Evolutionary conservation across 176 grass and related monocot genomes (phyloP), one percentile per base, ranked within the genome.

Genomic region (Pharus latifolius): DNA sequence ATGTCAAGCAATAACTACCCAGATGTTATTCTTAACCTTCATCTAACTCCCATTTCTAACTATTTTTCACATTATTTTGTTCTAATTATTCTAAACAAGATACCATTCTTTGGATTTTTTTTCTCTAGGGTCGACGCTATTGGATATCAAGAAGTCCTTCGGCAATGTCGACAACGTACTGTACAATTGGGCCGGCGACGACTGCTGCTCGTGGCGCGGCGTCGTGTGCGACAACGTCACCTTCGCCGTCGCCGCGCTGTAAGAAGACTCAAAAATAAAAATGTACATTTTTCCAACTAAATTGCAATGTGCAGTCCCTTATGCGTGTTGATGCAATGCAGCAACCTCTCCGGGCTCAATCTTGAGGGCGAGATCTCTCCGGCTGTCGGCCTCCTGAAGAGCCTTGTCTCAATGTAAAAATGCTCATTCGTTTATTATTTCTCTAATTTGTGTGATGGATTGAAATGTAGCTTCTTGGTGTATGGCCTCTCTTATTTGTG

Each of bases 101-200:
- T n/a, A n/a, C n/a, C n/a, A n/a, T n/a, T n/a, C n/a, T n/a, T n/a
- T n/a, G n/a, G n/a, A n/a, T n/a, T n/a, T n/a, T n/a, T n/a, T n/a
- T n/a, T n/a, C n/a, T n/a, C 56, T 60, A 99, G 96, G 96, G 25
- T 74, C 87, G 19, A 88, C 85, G 72, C 64, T 99, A 68, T 43
- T 91, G 53, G 87, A 99, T 76, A 88, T 99, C 46, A 99, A 95
- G 54, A 99, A 95, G 72, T 95, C 96, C 2, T 95, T 99, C 75
- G 75, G 96, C 53, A 99, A 99, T 80, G 87, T 91, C 42, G 96
- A 85, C 67, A 99, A 99, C 59, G 77, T 86, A 42, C 69, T 99
- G 67, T 99, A 94, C 69, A 90, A 99, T 76, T 99, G 96, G 96
- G 28, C 77, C 42, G 77, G 85, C 33, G 75, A 72, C 1, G 84